These are phyloP conservation scores for Populus ilicifolia DNA, from an alignment of 345 rosid species.

Conservation along the genomic window DNA sequence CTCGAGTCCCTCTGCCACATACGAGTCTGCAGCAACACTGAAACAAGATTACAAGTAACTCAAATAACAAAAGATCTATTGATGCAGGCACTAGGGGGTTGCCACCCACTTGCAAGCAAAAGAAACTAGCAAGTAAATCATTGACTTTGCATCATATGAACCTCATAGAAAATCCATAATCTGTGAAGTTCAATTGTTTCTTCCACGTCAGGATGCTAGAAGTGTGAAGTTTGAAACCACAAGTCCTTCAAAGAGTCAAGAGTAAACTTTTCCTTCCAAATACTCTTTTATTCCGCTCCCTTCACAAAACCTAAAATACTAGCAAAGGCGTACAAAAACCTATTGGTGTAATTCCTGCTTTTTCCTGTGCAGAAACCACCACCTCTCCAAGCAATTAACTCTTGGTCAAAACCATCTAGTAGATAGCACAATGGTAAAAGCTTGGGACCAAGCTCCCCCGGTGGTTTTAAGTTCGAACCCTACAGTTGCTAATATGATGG, in stretches of 20 bases:
- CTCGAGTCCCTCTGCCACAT: constrained; percentile 82
- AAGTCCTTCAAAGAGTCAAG: not conserved
- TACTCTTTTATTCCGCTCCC: not conserved
- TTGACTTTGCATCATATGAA: not conserved
- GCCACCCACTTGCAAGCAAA: not conserved
- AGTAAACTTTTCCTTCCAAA: not conserved
- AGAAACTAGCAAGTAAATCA: not conserved
- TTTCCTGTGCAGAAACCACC: not conserved
- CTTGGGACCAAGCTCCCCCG: too few species aligned
- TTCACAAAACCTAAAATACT: not conserved
- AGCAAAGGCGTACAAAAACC: not conserved
- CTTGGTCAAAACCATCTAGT: not conserved
- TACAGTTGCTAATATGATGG: too few species aligned
- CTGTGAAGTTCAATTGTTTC: not conserved
- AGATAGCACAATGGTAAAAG: too few species aligned
- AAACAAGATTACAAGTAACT: constrained; percentile 9
- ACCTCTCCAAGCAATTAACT: not conserved
- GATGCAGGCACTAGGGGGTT: not conserved
- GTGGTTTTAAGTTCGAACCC: too few species aligned
- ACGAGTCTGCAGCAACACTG: constrained; percentile 50
- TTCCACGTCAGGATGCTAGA: not conserved
- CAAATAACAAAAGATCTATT: not conserved
- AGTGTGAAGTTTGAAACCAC: not conserved
- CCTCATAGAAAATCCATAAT: not conserved
- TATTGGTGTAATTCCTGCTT: not conserved